Base-by-base conservation (phyloP, 208 protist genomes). In the Spironucleus salmonicida region DNA sequence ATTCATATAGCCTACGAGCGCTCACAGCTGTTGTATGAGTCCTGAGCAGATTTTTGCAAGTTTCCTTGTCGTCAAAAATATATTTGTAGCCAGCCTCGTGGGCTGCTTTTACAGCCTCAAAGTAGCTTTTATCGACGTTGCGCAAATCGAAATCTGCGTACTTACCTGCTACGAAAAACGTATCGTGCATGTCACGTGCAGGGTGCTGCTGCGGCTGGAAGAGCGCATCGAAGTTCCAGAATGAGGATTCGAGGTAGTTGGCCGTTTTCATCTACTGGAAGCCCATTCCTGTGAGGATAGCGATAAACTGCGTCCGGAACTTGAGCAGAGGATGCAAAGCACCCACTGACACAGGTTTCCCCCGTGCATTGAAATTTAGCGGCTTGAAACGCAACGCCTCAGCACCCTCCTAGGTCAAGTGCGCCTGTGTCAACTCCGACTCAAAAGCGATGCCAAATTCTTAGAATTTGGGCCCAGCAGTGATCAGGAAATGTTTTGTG, bases 201-300 rank as follows among this genome's bases (percentile, higher is more conserved):
- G 97, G 96, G 86, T 99, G 97, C 82, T 97, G 89, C 87, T 99
- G 96, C 39, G 95, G 93, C 85, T 98, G 94, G 82, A 98, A 98
- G 59, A 99, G 90, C 9, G 95, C 85, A 85, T 99, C 97, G 82
- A 99, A 99, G 89, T 99, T 99, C 96, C 96, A 99, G 87, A 99
- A 99, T 32, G 92, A 96, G 59, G 84, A 91, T 85, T 99, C 96
- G 35, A 98, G 93, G 85, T 89, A 99, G 67, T 92, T 88, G 79
- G 95, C 90, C 35, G 97, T 99, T 53, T 89, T 84, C 97, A 99
- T 99, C 88, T 99, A 95, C 79, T 94, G 86, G 86, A 99, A 99
- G 26, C 91, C 91, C 90, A 95, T 91, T 62, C 98, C 92, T 75
- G 98, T 87, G 80, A 99, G 96, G 59, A 98, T 98, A 78, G 96